These are phyloP conservation scores for Colletotrichum sp. DNA, from an alignment of 2,329 filamentous ascomycete species.

Conservation along the genomic window DNA sequence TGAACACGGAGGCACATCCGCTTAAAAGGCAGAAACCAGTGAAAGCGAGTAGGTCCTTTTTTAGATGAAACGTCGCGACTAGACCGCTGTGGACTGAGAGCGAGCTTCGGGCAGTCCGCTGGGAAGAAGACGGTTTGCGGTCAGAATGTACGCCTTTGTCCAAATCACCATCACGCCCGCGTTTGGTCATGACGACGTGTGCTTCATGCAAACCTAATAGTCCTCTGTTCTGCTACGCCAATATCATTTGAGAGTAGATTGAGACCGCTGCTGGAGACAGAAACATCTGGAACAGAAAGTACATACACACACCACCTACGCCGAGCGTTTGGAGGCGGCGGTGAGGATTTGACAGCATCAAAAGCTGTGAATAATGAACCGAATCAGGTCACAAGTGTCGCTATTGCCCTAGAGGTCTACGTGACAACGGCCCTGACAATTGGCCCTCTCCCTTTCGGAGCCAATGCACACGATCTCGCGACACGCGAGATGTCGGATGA, in stretches of 20 bases:
- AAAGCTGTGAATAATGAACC: neutral
- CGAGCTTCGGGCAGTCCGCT: neutral
- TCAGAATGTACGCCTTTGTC: neutral
- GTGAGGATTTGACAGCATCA: neutral
- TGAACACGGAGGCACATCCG: conserved; percentile 61
- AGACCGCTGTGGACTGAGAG: neutral
- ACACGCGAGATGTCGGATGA: neutral
- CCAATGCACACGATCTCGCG: neutral
- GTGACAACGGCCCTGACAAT: neutral
- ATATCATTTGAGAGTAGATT: neutral
- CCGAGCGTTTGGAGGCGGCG: neutral
- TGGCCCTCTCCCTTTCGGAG: neutral
- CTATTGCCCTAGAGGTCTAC: neutral
- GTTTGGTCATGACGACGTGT: neutral
- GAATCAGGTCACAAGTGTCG: neutral
- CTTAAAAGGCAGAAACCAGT: conserved; percentile 22
- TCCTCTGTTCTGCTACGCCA: neutral
- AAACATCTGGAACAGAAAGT: neutral
- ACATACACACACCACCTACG: neutral
- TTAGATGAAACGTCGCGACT: neutral
- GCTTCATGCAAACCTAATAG: neutral
- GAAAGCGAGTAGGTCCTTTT: neutral
- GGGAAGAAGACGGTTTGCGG: neutral
- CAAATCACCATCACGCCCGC: neutral
- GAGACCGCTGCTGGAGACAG: neutral